These are phyloP conservation scores for Nicotiana otophora DNA, from an alignment of 257 asterid species.

Conservation along the genomic window DNA sequence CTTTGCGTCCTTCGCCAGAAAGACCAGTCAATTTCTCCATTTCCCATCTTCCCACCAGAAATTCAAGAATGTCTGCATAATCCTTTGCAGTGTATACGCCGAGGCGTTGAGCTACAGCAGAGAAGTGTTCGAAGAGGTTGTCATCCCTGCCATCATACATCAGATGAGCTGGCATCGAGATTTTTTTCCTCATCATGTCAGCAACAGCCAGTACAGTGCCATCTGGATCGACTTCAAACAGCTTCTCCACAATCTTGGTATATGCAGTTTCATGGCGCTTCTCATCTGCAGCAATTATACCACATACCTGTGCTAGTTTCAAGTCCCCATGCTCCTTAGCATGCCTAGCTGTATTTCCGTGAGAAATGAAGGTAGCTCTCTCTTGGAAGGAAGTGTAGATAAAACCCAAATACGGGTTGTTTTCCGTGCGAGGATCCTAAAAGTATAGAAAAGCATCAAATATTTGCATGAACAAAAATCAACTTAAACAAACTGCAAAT, in stretches of 20 bases:
- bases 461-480: not conserved
- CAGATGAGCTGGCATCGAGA: constrained; percentile 75
- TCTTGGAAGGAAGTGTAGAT: constrained; percentile 79
- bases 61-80: constrained; percentile 68
- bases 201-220: constrained; percentile 50
- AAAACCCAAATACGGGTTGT: constrained; percentile 80
- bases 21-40: constrained; percentile 59
- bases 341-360: constrained; percentile 75
- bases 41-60: constrained; percentile 57
- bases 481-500: not conserved
- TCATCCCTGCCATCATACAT: constrained; percentile 69
- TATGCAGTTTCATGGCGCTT: constrained; percentile 81
- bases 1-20: constrained; percentile 61
- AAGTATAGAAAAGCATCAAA: not conserved
- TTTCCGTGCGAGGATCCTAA: constrained; percentile 77
- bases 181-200: constrained; percentile 75
- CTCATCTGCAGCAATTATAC: constrained; percentile 73
- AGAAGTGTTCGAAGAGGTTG: constrained; percentile 57
- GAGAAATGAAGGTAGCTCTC: constrained; percentile 74
- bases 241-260: constrained; percentile 66
- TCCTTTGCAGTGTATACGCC: constrained; percentile 69
- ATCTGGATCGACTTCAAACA: constrained; percentile 70
- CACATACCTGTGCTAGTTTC: constrained; percentile 69
- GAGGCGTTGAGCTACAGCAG: constrained; percentile 60
- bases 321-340: constrained; percentile 69